phyloP scores from a whole-genome alignment of 257 asterid genomes.

The Osmanthus fragrans region DNA sequence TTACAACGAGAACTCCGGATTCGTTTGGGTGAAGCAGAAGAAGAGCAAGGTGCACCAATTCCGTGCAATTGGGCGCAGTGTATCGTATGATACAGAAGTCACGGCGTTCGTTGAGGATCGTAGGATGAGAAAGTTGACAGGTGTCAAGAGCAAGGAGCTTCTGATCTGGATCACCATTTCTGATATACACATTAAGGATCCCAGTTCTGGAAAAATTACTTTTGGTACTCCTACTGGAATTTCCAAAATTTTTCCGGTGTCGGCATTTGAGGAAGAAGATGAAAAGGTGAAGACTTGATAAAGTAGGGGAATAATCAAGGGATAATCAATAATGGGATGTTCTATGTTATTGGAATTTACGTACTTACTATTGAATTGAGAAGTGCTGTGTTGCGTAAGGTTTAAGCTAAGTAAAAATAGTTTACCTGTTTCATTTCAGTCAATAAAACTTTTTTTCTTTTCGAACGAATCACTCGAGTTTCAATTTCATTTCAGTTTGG shows the following conservation, averaged over 20 bases:
- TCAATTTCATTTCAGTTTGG: no score
- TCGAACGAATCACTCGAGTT: no score
- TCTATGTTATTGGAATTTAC: no score
- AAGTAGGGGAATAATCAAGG: no score
- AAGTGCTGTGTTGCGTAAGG: no score
- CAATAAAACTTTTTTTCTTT: no score
- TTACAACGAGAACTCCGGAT: constrained; percentile 55
- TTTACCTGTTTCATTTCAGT: no score
- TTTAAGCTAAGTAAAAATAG: no score
- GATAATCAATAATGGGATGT: no score
- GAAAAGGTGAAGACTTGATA: no score
- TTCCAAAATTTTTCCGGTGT: constrained; percentile 53
- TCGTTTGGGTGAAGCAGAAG: constrained; percentile 78
- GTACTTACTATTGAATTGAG: no score
- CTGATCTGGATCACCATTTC: constrained; percentile 66
- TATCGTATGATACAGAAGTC: constrained; percentile 68
- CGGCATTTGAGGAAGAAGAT: constrained; percentile 64
- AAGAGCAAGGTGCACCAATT: constrained; percentile 51
- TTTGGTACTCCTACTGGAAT: constrained; percentile 61
- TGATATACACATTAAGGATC: constrained; percentile 58
- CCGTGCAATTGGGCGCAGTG: constrained; percentile 51
- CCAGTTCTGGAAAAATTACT: constrained; percentile 43
- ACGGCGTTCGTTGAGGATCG: constrained; percentile 69
- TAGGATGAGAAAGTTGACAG: constrained; percentile 65
- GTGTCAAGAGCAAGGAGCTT: constrained; percentile 80